phyloP scores from a whole-genome alignment of 306 rosid species.

The Alnus rubra region DNA sequence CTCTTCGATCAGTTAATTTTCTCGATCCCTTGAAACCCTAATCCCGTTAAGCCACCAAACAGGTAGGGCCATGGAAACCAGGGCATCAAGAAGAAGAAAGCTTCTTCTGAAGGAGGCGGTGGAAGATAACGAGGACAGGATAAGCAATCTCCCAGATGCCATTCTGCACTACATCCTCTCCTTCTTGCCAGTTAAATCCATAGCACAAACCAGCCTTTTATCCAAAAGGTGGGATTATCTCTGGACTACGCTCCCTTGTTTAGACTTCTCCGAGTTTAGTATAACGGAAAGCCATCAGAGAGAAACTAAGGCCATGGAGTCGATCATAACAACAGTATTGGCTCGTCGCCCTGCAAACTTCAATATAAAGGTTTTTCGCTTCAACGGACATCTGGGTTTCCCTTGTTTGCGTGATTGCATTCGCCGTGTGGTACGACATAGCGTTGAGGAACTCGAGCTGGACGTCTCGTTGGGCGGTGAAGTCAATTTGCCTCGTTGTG shows the following conservation, averaged over 20 bases:
- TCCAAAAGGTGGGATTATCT: not conserved
- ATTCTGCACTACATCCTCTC: conserved; percentile 13
- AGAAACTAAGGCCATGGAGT: not conserved
- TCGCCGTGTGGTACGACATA: not conserved
- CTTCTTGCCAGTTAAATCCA: conserved; percentile 10
- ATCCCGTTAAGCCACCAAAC: not conserved
- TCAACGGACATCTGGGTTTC: not conserved
- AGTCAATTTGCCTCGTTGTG: not conserved
- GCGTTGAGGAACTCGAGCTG: conserved; percentile 1
- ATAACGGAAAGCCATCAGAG: not conserved
- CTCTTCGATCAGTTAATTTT: too few relatives aligned
- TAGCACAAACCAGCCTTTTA: not conserved
- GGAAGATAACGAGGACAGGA: not conserved
- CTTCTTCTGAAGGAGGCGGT: not conserved
- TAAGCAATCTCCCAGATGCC: conserved; percentile 8
- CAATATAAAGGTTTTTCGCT: conserved; percentile 6
- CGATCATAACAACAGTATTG: not conserved
- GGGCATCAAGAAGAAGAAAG: not conserved
- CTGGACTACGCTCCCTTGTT: not conserved
- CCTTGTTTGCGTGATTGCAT: conserved; percentile 10
- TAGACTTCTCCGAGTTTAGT: not conserved
- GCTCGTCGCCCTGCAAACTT: not conserved
- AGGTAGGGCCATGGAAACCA: not conserved
- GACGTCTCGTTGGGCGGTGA: not conserved
- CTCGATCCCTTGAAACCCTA: too few relatives aligned